Percentiles rank a stretch among this genome's conserved stretches.
Evolutionary conservation across 495 filamentous ascomycete species (phyloP).

Genomic region (Aspergillus homomorphus): DNA sequence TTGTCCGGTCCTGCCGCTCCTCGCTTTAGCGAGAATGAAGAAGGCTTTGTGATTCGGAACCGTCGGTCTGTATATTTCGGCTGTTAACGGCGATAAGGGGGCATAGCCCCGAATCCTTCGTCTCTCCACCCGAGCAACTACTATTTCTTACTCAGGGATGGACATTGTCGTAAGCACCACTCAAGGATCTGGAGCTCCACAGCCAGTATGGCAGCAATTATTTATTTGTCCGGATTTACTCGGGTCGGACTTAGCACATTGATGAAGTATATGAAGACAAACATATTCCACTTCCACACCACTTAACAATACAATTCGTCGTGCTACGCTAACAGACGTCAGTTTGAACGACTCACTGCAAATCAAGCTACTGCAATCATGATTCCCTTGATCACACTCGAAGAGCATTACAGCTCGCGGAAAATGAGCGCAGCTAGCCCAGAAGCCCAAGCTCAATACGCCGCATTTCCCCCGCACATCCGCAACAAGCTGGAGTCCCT

Average conservation of each 20-base stretch:
- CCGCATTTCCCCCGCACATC: slow-evolving; percentile 17
- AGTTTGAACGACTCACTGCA: too few relatives aligned
- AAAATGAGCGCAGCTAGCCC: not conserved
- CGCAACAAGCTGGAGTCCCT: slow-evolving; percentile 36
- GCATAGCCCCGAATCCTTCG: not conserved
- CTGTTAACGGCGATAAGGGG: not conserved
- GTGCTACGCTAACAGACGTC: too few relatives aligned
- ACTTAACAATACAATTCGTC: too few relatives aligned
- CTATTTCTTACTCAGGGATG: too few relatives aligned
- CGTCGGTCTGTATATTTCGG: too few relatives aligned
- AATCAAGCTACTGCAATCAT: not conserved
- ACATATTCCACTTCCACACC: not conserved
- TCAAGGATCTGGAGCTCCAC: too few relatives aligned
- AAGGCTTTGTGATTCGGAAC: too few relatives aligned
- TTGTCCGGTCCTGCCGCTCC: too few relatives aligned
- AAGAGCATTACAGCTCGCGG: slow-evolving; percentile 57
- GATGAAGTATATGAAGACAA: not conserved
- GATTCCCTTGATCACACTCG: slow-evolving; percentile 46
- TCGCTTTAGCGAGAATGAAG: too few relatives aligned
- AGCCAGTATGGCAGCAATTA: too few relatives aligned
- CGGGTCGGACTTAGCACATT: not conserved
- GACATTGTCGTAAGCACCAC: too few relatives aligned
- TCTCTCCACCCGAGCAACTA: not conserved
- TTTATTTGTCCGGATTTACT: not conserved
- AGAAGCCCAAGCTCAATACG: slow-evolving; percentile 12